Evolutionary conservation across 2,329 filamentous ascomycete species (phyloP).

Genomic region (Curvularia hawaiiensis): DNA sequence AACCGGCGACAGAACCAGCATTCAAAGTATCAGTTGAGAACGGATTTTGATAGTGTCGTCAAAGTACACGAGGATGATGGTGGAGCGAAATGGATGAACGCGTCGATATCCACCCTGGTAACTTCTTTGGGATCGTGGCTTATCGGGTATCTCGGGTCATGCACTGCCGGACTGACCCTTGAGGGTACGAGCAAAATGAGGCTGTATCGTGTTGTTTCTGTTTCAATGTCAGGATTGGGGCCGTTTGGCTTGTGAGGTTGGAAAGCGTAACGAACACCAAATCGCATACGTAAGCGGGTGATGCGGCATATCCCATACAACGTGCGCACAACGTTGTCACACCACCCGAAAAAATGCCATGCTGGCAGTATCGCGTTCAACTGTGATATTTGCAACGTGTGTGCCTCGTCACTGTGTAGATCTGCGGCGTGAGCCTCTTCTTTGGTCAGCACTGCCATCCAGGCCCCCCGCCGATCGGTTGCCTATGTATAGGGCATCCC

Average conservation of each 20-base stretch:
- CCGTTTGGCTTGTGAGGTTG: background rate
- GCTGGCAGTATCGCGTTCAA: background rate
- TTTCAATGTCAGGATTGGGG: background rate
- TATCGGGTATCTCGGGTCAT: background rate
- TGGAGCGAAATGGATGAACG: background rate
- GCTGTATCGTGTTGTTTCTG: background rate
- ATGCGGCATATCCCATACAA: background rate
- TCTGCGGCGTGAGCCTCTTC: slow-evolving; percentile 6
- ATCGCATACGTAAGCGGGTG: background rate
- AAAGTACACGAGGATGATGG: background rate
- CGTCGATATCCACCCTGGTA: too few species aligned
- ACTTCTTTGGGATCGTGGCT: background rate
- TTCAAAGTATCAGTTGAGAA: slow-evolving; percentile 2
- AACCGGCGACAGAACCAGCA: background rate
- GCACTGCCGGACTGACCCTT: background rate
- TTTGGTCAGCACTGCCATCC: slow-evolving; percentile 10
- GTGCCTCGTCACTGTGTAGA: background rate
- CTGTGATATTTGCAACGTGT: background rate
- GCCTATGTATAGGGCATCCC: background rate
- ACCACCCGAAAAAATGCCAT: background rate
- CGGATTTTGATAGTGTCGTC: too few species aligned
- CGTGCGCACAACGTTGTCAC: background rate
- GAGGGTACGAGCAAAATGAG: background rate
- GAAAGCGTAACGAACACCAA: background rate
- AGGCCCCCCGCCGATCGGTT: slow-evolving; percentile 19